Base-by-base conservation (phyloP, 352 stramenopile species). In the Aphanomyces cochlioides region DNA sequence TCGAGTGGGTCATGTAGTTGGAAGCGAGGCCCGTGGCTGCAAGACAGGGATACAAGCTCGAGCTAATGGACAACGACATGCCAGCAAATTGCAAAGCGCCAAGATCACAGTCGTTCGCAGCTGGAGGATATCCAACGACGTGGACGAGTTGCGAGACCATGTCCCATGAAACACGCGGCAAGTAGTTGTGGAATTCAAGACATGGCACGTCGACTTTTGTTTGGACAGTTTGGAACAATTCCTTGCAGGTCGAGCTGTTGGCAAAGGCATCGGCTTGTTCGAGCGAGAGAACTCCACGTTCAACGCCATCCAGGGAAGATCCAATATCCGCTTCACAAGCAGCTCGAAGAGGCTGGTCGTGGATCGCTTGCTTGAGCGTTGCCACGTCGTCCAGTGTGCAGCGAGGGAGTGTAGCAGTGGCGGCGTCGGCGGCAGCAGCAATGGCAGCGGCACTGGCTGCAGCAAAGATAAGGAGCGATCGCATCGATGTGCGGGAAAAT, bases 71-170 rank as follows among this genome's bases (percentile, higher is more conserved):
- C 40, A 70, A 50, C 7, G 64, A 34, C 17, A 48, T 56, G 37
- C 36, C 10, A 13, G 36, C 47, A 15, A 21, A 61, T 36, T 70
- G 64, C 10, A 70, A 47, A 7, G 36, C 45, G 40, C 21, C 54
- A 6, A 47, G 39, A 39, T 70, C 64, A 41, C 64, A 70, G n/a
- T 56, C 43, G 15, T 34, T 38, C n/a, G 48, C 19, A 7, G 53
- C 64, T 8, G 19, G 53, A 19, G 64, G 64, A 34, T 53, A 70
- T 7, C 17, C 39, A 4, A 39, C 34, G 21, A 70, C 13, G 3
- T 70, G n/a, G 28, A 70, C 36, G 40, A 61, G n/a, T 13, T 12
- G n/a, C 21, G 64, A 43, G 15, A 64, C 64, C 64, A 70, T 70
- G 5, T 19, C 10, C 64, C 64, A 70, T 2, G 64, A 56, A 10